Evolutionary conservation across 2,329 filamentous ascomycete species (phyloP).

Genomic region (Trichoderma atrobrunneum): DNA sequence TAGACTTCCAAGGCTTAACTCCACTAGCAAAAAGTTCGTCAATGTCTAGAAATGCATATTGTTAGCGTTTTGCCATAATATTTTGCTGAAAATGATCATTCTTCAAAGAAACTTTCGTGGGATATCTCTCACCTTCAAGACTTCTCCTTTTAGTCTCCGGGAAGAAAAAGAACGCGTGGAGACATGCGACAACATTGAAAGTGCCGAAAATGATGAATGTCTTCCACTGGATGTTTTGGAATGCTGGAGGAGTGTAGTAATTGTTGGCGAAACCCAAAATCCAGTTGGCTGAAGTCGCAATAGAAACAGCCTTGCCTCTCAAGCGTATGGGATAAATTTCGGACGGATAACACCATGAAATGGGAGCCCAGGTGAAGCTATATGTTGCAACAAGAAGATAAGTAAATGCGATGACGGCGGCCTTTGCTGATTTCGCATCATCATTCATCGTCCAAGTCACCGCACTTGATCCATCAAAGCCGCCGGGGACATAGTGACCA

Average conservation of each 20-base stretch:
- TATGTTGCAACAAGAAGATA: conserved; percentile 6
- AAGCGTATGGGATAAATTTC: not conserved
- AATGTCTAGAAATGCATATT: not conserved
- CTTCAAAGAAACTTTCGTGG: not conserved
- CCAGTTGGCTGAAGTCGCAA: conserved; percentile 1
- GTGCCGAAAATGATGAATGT: not conserved
- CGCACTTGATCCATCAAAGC: not conserved
- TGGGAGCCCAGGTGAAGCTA: not conserved
- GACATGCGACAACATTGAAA: not conserved
- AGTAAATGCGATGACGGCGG: conserved; percentile 1
- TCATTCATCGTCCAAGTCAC: conserved; percentile 4
- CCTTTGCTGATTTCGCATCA: not conserved
- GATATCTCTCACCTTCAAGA: not conserved
- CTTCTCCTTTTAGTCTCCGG: not conserved
- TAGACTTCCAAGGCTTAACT: conserved; percentile 1
- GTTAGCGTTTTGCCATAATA: not conserved
- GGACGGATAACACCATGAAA: conserved; percentile 4
- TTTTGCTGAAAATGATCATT: accelerated
- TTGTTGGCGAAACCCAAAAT: conserved; percentile 32
- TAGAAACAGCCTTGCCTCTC: conserved; percentile 1
- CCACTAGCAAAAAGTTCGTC: not conserved
- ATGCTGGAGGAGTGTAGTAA: not conserved
- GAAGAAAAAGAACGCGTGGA: not conserved
- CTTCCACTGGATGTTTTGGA: conserved; percentile 1
- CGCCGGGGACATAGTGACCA: not conserved